A percentile compares a stretch with the other conserved stretches of the same genome.
Conservation (phyloP, 768 basidiomycete genomes). For the Mycena pura region DNA sequence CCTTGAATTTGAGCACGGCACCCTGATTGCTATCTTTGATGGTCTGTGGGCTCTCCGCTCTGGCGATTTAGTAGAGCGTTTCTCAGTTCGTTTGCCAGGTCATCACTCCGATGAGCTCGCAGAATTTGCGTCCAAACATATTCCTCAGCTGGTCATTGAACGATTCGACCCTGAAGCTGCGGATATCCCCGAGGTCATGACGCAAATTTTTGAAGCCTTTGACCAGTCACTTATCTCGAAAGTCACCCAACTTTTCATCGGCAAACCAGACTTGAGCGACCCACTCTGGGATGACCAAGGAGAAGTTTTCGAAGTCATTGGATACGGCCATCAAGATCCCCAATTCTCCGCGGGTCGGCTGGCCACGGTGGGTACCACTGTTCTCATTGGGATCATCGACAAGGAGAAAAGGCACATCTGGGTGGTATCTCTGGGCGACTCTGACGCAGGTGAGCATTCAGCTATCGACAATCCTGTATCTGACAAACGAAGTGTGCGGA, state of each 20-base stretch:
- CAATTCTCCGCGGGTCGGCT: constrained; percentile 6
- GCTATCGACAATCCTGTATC: neutral
- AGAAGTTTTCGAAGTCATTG: constrained; percentile 4
- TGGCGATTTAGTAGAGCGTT: neutral
- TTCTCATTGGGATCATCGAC: constrained; percentile 23
- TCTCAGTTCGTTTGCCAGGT: neutral
- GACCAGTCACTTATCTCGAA: constrained; percentile 5
- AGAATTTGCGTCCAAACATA: neutral
- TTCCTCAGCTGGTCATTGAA: constrained; percentile 13
- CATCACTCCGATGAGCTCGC: constrained; percentile 7
- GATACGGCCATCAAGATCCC: neutral
- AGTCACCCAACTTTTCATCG: constrained; percentile 1
- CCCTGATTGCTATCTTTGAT: constrained; percentile 18
- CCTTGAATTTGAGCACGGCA: constrained; percentile 18
- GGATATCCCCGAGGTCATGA: constrained; percentile 6
- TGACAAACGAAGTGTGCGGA: constrained; percentile 14
- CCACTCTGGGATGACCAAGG: constrained; percentile 1
- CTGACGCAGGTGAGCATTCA: constrained; percentile 9
- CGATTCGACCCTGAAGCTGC: constrained; percentile 1
- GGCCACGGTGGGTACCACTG: constrained; percentile 19
- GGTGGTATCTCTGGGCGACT: constrained; percentile 23
- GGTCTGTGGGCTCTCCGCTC: neutral
- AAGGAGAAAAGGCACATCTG: constrained; percentile 10
- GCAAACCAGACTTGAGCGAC: constrained; percentile 1
- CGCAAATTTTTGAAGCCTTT: constrained; percentile 13